Conservation (phyloP, 345 rosid genomes). For the Lenwebbia sp. region DNA sequence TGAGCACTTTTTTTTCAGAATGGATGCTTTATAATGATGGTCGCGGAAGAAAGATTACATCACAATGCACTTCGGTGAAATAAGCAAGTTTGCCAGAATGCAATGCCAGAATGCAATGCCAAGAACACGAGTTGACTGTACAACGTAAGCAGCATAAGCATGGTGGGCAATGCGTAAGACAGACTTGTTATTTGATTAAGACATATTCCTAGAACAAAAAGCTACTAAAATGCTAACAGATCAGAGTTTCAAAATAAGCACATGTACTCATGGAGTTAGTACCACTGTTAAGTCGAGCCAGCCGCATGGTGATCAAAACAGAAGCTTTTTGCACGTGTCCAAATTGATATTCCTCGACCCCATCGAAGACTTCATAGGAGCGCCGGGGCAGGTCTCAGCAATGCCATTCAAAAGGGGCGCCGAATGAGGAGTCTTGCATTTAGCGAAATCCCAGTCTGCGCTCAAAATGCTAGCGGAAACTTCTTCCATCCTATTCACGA, state of each 20-base stretch:
- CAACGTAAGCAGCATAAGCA: background rate
- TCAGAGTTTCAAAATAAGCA: background rate
- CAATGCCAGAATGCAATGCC: background rate
- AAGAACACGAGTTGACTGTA: background rate
- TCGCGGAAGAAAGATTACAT: background rate
- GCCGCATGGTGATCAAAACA: conserved; percentile 15
- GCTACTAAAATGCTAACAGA: background rate
- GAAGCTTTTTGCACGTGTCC: conserved; percentile 49
- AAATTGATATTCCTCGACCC: conserved; percentile 26
- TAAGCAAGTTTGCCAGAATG: background rate
- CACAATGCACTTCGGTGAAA: background rate
- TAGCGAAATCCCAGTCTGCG: conserved; percentile 12
- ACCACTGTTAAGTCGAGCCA: background rate
- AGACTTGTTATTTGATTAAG: background rate
- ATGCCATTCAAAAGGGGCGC: conserved; percentile 19
- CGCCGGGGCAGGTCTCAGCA: conserved; percentile 48
- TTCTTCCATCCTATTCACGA: conserved; percentile 23
- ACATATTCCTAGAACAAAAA: background rate
- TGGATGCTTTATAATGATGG: background rate
- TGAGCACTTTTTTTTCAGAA: background rate
- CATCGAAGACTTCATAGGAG: conserved; percentile 38
- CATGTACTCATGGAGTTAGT: background rate
- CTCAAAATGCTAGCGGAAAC: conserved; percentile 10
- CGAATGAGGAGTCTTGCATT: conserved; percentile 33
- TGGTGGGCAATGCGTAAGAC: background rate